A percentile compares a stretch with the other conserved stretches of the same genome.
Evolutionary conservation across 768 basidiomycete genomes (phyloP).

Genomic region (Leccinellum luteum): DNA sequence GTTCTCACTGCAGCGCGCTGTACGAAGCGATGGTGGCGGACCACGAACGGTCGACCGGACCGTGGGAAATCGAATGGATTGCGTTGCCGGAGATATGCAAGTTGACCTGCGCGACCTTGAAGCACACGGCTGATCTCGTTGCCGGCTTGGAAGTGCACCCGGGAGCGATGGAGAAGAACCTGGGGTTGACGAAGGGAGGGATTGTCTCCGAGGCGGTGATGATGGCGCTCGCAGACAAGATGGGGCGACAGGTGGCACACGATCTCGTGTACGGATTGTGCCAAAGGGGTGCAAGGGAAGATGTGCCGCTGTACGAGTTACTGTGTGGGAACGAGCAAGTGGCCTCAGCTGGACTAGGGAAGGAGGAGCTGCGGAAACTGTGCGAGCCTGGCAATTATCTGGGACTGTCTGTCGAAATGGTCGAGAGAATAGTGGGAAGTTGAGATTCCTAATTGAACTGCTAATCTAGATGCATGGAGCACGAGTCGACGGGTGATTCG

Average conservation of each 20-base stretch:
- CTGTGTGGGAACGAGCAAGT: conserved; percentile 32
- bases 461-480: too few species aligned
- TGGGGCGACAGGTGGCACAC: conserved; percentile 46
- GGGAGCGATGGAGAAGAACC: conserved; percentile 39
- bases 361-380: conserved; percentile 28
- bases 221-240: conserved; percentile 42
- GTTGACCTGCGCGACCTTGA: conserved; percentile 39
- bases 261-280: conserved; percentile 45
- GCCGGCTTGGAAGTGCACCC: conserved; percentile 41
- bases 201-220: conserved; percentile 47
- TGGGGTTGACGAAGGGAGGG: conserved; percentile 38
- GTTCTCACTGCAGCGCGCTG: conserved; percentile 37
- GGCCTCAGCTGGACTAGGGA: conserved; percentile 20
- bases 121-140: conserved; percentile 36
- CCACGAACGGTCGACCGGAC: conserved; percentile 47
- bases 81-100: conserved; percentile 44
- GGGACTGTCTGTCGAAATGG: conserved; percentile 35
- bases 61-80: conserved; percentile 53
- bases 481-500: conserved; percentile 10
- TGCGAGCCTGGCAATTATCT: conserved; percentile 41
- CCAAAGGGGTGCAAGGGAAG: conserved; percentile 25
- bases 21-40: conserved; percentile 49
- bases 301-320: conserved; percentile 32
- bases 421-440: not conserved
- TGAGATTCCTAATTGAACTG: not conserved